Base-by-base conservation (phyloP, 2,329 filamentous ascomycete species). In the Fusarium veterinarium region DNA sequence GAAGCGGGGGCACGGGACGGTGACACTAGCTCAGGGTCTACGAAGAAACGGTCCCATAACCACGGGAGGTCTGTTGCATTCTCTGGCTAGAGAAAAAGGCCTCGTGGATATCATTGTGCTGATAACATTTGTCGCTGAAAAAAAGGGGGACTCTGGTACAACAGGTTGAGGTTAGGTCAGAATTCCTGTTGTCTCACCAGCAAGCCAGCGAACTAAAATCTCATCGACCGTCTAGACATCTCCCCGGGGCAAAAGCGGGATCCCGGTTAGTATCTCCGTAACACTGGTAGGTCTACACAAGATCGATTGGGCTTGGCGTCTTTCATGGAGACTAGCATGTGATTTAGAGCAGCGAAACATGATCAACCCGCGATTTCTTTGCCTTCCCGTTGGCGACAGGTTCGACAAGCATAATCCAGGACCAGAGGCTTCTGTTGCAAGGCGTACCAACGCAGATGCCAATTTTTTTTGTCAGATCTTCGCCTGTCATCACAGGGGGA, bases 211-310 rank as follows among this genome's bases (percentile, higher is more conserved):
- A 37, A 38, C 49, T 52, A 52, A 52, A 37, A 52, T 52, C 49
- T 52, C 23, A 28, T 52, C 33, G 10, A 20, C 49, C 9, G 7
- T 31, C 20, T 10, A 23, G 41, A 25, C 28, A 13, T 19, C 30
- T 33, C 3, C 9, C 31, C 30, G 12, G 31, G 17, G 17, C n/a
- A 37, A 52, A 35, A 20, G 9, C 46, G 33, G 33, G 19, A 28
- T 38, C 17, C 19, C 23, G 19, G 19, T 9, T 9, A 8, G 6
- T 25, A 37, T 38, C 11, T 16, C 23, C 23, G 31, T 10, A 20
- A 51, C 4, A 2, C 16, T 25, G 12, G 6, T 6, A 25, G 4
- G 17, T 8, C n/a, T 0, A 20, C 23, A 12, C 6, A 20, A 20
- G 8, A 19, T 35, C 10, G 1, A 33, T 33, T 13, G 10, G 11